Percentiles rank a stretch among this genome's conserved stretches.
These are phyloP conservation scores for Leccinum arenicola DNA, from an alignment of 768 basidiomycete species.

Conservation along the genomic window DNA sequence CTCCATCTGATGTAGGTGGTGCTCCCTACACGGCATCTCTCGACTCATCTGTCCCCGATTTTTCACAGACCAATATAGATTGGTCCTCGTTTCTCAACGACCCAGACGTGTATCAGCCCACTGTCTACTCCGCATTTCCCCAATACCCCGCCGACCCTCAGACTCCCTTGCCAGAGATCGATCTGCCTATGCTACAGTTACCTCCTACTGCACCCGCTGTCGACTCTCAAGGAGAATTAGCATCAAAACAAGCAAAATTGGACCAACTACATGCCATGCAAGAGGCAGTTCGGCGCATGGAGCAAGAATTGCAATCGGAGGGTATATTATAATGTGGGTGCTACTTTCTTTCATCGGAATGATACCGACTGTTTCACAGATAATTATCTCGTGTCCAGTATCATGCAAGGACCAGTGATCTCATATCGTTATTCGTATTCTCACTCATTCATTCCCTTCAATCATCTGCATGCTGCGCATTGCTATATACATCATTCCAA, in stretches of 20 bases:
- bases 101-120: not conserved
- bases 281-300: constrained; percentile 33
- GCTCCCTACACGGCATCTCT: not conserved
- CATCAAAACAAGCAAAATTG: constrained; percentile 17
- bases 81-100: constrained; percentile 16
- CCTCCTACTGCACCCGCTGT: constrained; percentile 1
- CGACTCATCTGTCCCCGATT: constrained; percentile 1
- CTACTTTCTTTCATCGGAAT: no score
- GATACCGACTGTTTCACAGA: not conserved
- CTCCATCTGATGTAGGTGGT: not conserved
- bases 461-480: not conserved
- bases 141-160: constrained; percentile 4
- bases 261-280: constrained; percentile 30
- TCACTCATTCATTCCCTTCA: not conserved
- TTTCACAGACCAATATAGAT: constrained; percentile 4
- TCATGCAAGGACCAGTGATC: constrained; percentile 17
- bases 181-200: constrained; percentile 27
- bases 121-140: not conserved
- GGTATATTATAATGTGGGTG: constrained; percentile 18
- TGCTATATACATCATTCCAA: not conserved
- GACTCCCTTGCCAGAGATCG: constrained; percentile 19
- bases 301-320: constrained; percentile 30
- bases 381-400: not conserved
- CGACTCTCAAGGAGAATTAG: not conserved
- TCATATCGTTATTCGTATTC: constrained; percentile 21